Conservation (phyloP, 2,329 filamentous ascomycete genomes). For the Pseudogymnoascus pannorum region DNA sequence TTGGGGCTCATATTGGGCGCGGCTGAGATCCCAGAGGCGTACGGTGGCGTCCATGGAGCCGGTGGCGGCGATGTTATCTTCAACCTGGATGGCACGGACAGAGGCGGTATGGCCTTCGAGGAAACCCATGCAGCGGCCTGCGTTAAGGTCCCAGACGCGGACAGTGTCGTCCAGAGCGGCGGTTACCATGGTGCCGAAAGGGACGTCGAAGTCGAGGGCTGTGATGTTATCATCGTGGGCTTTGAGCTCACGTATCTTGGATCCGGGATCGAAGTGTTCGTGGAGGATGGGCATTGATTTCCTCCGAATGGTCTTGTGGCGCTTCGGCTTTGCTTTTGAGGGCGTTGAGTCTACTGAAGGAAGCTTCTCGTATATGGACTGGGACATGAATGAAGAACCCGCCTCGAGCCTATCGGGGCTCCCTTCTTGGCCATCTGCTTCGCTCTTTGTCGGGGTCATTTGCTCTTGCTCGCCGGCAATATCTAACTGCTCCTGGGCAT, state of each 20-base stretch:
- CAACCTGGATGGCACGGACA: constrained; percentile 83
- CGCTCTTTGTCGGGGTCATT: constrained; percentile 44
- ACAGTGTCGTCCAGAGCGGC: constrained; percentile 90
- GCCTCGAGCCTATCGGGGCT: constrained; percentile 27
- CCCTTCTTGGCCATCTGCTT: constrained; percentile 47
- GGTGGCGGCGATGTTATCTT: constrained; percentile 91
- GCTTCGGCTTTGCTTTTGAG: constrained; percentile 43
- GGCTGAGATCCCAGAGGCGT: constrained; percentile 87
- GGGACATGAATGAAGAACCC: constrained; percentile 79
- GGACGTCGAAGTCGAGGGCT: constrained; percentile 91
- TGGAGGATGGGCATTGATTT: constrained; percentile 93
- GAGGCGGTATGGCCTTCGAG: constrained; percentile 93
- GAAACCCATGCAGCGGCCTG: constrained; percentile 82
- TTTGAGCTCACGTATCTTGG: constrained; percentile 77
- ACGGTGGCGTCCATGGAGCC: constrained; percentile 94
- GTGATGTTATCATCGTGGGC: constrained; percentile 86
- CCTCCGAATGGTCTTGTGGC: constrained; percentile 52
- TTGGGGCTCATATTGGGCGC: constrained; percentile 72
- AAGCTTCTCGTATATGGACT: constrained; percentile 93
- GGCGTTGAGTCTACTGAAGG: constrained; percentile 48
- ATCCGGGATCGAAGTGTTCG: constrained; percentile 88
- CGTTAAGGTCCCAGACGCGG: constrained; percentile 92
- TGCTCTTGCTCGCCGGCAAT: constrained; percentile 51
- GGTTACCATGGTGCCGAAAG: constrained; percentile 90
- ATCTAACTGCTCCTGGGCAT: constrained; percentile 51